These are phyloP conservation scores for Panaeolus cyanescens DNA, from an alignment of 768 basidiomycete genomes.

Conservation along the genomic window DNA sequence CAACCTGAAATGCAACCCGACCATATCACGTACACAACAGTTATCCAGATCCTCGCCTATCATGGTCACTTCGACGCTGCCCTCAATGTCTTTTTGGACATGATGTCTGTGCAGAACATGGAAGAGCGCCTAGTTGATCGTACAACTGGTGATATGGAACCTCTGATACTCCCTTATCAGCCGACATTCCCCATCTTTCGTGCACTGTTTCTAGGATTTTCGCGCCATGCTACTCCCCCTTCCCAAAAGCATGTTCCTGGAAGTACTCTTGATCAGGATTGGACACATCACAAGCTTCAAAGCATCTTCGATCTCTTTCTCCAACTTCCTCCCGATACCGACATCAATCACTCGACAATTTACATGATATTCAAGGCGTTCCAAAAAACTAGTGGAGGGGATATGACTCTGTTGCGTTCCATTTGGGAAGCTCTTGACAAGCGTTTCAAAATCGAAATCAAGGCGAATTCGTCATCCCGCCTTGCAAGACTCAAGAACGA, in stretches of 20 bases:
- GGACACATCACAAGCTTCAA: slow-evolving; percentile 61
- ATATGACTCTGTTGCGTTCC: slow-evolving; percentile 48
- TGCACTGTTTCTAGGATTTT: slow-evolving; percentile 76
- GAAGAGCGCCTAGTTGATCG: slow-evolving; percentile 34
- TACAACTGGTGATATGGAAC: slow-evolving; percentile 24
- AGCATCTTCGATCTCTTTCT: slow-evolving; percentile 65
- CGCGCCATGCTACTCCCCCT: slow-evolving; percentile 50
- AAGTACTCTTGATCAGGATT: slow-evolving; percentile 31
- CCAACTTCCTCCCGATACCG: slow-evolving; percentile 44
- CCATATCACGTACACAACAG: slow-evolving; percentile 62
- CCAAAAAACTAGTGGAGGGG: slow-evolving; percentile 55
- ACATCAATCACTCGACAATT: slow-evolving; percentile 47
- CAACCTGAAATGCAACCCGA: slow-evolving; percentile 52
- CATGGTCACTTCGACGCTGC: slow-evolving; percentile 63
- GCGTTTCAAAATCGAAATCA: slow-evolving; percentile 50
- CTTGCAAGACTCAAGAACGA: slow-evolving; percentile 36
- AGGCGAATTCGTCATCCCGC: slow-evolving; percentile 39
- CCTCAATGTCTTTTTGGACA: slow-evolving; percentile 64
- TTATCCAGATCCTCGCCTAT: slow-evolving; percentile 74
- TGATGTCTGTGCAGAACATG: slow-evolving; percentile 51
- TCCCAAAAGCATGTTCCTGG: not conserved
- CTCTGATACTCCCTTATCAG: slow-evolving; percentile 30
- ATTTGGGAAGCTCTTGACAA: slow-evolving; percentile 60
- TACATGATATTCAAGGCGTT: slow-evolving; percentile 75
- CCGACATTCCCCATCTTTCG: slow-evolving; percentile 62